Base-by-base conservation (phyloP, 208 protist genomes). In the Wallacemonas collosoma region DNA sequence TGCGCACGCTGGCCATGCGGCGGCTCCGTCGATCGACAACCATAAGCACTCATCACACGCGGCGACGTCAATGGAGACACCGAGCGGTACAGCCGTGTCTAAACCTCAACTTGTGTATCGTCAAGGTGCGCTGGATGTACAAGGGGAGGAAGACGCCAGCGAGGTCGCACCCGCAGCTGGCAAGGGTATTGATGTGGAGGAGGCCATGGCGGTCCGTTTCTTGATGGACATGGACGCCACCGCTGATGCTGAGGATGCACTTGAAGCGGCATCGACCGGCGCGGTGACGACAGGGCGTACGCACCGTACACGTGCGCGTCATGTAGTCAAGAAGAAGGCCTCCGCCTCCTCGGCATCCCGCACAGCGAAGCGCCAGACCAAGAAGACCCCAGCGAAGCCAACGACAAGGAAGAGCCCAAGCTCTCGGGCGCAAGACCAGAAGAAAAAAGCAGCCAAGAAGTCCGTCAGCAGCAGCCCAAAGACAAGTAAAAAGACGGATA, bases 181-280 rank as follows among this genome's bases (percentile, higher is more conserved):
- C 61, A 9, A 35, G 14, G 11, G 50, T 2, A 62, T 43, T 45
- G 73, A 40, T 12, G 54, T 67, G 14, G 17, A 68, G 68, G 50
- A 15, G 35, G 65, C 45, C 45, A 39, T 54, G 57, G 51, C 39
- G 15, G 72, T 75, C 17, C 73, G 48, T 2, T 74, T 79, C 17
- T 62, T 82, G 55, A 48, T 82, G 54, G 69, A 75, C 35, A 73
- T 82, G 72, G 39, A 74, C 7, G 78, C 78, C 60, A 79, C 78
- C 8, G 78, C 78, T 3, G 78, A 82, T 54, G 78, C 78, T 4
- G 73, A 78, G 15, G 78, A 69, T 35, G 77, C 72, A 4, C 45
- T 64, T 2, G 73, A 74, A 2, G 54, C 69, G 14, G 72, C 67
- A 12, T 47, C 38, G 3, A 60, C 66, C 14, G 66, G 38, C 14